Evolutionary conservation across 2,329 filamentous ascomycete species (phyloP).

Genomic region (Claviceps monticola): DNA sequence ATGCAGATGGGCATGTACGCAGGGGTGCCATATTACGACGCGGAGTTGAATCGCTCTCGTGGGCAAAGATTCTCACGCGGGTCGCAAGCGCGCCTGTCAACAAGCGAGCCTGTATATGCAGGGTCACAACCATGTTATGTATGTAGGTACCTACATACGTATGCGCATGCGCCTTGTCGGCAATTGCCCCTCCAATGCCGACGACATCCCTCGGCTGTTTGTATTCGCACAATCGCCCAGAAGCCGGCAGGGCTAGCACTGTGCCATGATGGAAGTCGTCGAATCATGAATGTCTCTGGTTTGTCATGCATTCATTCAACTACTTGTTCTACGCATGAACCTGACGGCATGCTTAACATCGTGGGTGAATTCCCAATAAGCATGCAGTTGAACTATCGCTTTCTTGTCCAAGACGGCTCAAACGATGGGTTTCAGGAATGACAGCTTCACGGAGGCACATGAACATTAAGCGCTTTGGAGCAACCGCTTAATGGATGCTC

Average conservation of each 20-base stretch:
- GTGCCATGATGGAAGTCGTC: too few relatives aligned
- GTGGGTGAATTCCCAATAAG: not conserved
- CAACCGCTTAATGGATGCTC: not conserved
- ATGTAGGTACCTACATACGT: too few relatives aligned
- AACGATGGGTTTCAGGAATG: too few relatives aligned
- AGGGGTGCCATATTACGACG: conserved; percentile 4
- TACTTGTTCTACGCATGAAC: not conserved
- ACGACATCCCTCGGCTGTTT: not conserved
- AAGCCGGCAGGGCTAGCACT: not conserved
- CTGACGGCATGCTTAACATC: not conserved
- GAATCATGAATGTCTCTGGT: too few relatives aligned
- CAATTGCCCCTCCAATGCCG: conserved; percentile 3
- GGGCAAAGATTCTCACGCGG: not conserved
- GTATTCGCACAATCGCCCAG: not conserved
- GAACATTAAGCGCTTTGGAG: not conserved
- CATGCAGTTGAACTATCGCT: not conserved
- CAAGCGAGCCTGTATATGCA: not conserved
- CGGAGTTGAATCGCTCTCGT: not conserved
- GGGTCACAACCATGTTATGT: not conserved
- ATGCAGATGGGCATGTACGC: not conserved
- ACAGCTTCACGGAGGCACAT: too few relatives aligned
- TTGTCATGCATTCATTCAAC: not conserved
- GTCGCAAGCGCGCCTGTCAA: not conserved
- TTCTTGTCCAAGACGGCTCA: not conserved
- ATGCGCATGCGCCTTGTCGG: not conserved